Percentiles rank a stretch among this genome's conserved stretches.
These are phyloP conservation scores for Gossypium bickii DNA, from an alignment of 345 rosid species.

Conservation along the genomic window DNA sequence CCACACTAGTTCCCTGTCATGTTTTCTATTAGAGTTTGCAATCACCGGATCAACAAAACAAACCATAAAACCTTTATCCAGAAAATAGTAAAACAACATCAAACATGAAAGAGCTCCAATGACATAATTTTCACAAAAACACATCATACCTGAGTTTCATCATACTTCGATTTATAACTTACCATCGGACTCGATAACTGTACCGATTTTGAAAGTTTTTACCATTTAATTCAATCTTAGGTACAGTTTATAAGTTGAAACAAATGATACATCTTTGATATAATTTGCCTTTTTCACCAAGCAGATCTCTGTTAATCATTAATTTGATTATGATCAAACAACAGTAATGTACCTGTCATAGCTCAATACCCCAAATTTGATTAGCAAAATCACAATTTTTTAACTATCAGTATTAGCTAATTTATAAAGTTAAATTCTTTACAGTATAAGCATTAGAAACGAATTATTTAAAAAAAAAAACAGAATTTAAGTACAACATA, in stretches of 20 bases:
- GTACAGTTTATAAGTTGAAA: neutral
- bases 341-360: slow-evolving; percentile 42
- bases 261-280: slow-evolving; percentile 8
- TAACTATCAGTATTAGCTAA: slow-evolving; percentile 5
- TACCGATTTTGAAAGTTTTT: neutral
- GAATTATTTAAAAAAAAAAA: neutral
- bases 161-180: slow-evolving; percentile 14
- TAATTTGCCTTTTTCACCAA: slow-evolving; percentile 16
- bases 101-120: neutral
- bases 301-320: slow-evolving; percentile 28
- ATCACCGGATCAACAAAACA: neutral
- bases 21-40: neutral
- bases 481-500: slow-evolving; percentile 18
- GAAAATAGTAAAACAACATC: neutral
- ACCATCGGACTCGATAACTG: slow-evolving; percentile 11
- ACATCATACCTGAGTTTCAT: slow-evolving; percentile 10
- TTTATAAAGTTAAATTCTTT: slow-evolving; percentile 18
- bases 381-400: slow-evolving; percentile 29
- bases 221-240: slow-evolving; percentile 4
- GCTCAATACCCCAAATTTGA: slow-evolving; percentile 31
- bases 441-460: slow-evolving; percentile 20
- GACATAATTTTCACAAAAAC: neutral
- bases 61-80: neutral
- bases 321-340: slow-evolving; percentile 26
- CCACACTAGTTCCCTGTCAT: neutral